These are phyloP conservation scores for Alternaria alternata DNA, from an alignment of 2,329 filamentous ascomycete genomes.

Conservation along the genomic window DNA sequence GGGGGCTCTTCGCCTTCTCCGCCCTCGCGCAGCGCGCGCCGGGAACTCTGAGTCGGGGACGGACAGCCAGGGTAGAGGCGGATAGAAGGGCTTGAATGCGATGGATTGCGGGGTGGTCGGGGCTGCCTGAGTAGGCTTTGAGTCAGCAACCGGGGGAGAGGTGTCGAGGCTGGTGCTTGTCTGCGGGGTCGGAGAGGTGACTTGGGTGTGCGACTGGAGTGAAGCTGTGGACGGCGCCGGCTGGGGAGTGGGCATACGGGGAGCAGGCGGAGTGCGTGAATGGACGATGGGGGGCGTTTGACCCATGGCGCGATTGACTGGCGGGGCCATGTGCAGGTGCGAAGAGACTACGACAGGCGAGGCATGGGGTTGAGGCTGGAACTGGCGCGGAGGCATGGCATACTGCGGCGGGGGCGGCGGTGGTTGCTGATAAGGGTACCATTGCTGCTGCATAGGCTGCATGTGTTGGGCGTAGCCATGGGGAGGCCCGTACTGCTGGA, in stretches of 20 bases:
- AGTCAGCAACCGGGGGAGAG: conserved; percentile 30
- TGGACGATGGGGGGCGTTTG: conserved; percentile 50
- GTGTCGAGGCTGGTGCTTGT: conserved; percentile 41
- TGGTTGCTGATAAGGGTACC: conserved; percentile 53
- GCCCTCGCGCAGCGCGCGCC: conserved; percentile 55
- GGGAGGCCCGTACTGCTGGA: conserved; percentile 53
- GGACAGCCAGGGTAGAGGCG: conserved; percentile 68
- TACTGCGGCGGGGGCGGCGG: conserved; percentile 46
- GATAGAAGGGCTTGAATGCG: conserved; percentile 57
- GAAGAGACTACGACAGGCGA: conserved; percentile 58
- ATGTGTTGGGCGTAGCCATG: conserved; percentile 51
- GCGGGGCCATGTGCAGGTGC: conserved; percentile 54
- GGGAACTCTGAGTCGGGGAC: conserved; percentile 64
- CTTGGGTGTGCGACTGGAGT: conserved; percentile 43
- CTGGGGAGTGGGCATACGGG: conserved; percentile 42
- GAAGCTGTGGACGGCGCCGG: conserved; percentile 47
- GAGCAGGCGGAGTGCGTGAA: conserved; percentile 46
- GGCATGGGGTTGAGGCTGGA: conserved; percentile 49
- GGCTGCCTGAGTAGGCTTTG: conserved; percentile 23
- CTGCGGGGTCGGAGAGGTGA: conserved; percentile 45
- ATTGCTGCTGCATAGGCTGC: conserved; percentile 51
- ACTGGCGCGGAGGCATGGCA: conserved; percentile 50
- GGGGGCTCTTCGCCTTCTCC: conserved; percentile 55
- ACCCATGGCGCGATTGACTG: conserved; percentile 49
- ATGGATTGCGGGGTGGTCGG: conserved; percentile 34